These are phyloP conservation scores for Calonectria ilicicola DNA, from an alignment of 2,329 filamentous ascomycete genomes.

Conservation along the genomic window DNA sequence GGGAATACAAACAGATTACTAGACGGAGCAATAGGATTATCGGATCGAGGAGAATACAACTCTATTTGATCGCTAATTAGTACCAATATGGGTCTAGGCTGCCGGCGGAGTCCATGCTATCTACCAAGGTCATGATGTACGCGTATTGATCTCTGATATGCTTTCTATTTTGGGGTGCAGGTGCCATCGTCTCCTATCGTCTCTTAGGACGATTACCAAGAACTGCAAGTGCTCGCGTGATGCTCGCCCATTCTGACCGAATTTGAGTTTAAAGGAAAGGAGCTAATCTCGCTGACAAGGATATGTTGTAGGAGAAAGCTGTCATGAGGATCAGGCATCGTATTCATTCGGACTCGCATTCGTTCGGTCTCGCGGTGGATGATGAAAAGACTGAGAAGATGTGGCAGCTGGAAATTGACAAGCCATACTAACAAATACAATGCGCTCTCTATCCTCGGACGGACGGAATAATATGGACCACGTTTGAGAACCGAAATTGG, in stretches of 20 bases:
- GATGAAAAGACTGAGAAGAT: neutral
- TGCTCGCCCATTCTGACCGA: neutral
- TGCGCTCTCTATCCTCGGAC: neutral
- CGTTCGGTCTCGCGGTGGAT: neutral
- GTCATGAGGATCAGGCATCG: neutral
- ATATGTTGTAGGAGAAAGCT: neutral
- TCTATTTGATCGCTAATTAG: neutral
- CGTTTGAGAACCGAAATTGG: neutral
- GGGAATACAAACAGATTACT: neutral
- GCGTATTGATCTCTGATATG: neutral
- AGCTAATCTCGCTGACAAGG: neutral
- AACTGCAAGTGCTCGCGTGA: neutral
- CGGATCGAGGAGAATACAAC: neutral
- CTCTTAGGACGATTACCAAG: conserved; percentile 2
- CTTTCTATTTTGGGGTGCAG: neutral
- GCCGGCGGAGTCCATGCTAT: neutral
- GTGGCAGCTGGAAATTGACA: neutral
- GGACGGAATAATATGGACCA: neutral
- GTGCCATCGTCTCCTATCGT: neutral
- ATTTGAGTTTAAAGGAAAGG: neutral
- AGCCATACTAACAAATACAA: neutral
- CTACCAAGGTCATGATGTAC: neutral
- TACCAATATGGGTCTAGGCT: neutral
- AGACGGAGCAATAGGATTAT: neutral
- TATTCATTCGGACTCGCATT: neutral